Conservation (phyloP, 352 stramenopile genomes). For the Globisporangium viniferum region DNA sequence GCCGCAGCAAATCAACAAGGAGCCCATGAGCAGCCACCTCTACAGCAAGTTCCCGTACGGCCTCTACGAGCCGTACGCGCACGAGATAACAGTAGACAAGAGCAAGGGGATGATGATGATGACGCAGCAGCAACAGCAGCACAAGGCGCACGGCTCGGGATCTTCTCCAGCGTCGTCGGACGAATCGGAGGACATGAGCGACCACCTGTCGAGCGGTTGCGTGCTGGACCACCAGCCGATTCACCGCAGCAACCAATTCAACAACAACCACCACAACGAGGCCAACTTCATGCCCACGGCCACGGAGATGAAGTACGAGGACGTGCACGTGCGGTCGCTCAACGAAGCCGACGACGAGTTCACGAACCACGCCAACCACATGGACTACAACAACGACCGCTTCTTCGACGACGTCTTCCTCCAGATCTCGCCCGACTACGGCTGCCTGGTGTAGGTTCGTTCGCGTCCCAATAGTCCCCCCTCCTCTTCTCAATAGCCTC, state of each 20-base stretch:
- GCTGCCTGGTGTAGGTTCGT: constrained; percentile 49
- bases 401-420: constrained; percentile 81
- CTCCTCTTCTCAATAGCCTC: background rate
- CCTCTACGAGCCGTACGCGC: constrained; percentile 30
- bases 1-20: constrained; percentile 12
- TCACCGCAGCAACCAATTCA: constrained; percentile 4
- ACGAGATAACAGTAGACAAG: constrained; percentile 15
- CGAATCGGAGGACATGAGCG: constrained; percentile 19
- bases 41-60: constrained; percentile 31
- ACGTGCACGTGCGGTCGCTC: constrained; percentile 49
- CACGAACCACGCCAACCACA: constrained; percentile 37
- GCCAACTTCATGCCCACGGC: constrained; percentile 31
- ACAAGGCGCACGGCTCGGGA: background rate
- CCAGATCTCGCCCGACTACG: constrained; percentile 74
- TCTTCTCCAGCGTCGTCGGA: constrained; percentile 18
- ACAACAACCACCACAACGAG: background rate
- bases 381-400: constrained; percentile 67
- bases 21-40: constrained; percentile 7
- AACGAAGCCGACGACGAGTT: constrained; percentile 49
- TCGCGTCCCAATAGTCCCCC: background rate
- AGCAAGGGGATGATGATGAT: constrained; percentile 3
- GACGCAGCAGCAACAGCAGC: constrained; percentile 6
- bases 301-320: constrained; percentile 45
- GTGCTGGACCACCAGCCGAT: constrained; percentile 20
- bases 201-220: constrained; percentile 23